Percentiles rank a stretch among this genome's conserved stretches.
These are phyloP conservation scores for Taphrina populina DNA, from an alignment of 1,139 yeast genomes.

Conservation along the genomic window DNA sequence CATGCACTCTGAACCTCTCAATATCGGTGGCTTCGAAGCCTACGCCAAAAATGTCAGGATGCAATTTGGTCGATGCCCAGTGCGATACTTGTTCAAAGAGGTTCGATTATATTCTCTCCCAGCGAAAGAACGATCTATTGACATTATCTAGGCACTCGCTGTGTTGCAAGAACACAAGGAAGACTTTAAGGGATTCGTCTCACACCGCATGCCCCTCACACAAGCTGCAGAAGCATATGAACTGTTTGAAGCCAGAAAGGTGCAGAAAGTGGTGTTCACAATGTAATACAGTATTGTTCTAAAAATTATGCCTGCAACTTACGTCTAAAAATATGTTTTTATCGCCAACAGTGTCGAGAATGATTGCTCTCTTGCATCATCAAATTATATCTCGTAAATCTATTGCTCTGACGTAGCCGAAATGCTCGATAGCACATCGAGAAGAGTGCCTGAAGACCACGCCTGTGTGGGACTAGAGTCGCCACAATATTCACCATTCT, in stretches of 20 bases:
- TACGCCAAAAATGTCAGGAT: slow-evolving; percentile 44
- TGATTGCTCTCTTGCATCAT: too few species aligned
- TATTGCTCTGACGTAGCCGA: not conserved
- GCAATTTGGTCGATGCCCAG: slow-evolving; percentile 22
- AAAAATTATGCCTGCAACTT: not conserved
- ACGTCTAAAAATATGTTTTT: too few species aligned
- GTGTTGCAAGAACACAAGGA: slow-evolving; percentile 13
- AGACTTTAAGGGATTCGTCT: slow-evolving; percentile 41
- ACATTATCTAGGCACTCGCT: slow-evolving; percentile 43
- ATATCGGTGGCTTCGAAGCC: slow-evolving; percentile 60
- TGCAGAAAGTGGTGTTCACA: slow-evolving; percentile 56
- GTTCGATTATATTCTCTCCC: slow-evolving; percentile 49
- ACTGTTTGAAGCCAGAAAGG: slow-evolving; percentile 56
- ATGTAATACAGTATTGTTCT: not conserved
- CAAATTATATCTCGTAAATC: not conserved
- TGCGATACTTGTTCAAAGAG: slow-evolving; percentile 14
- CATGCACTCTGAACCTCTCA: slow-evolving; percentile 60
- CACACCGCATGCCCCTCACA: slow-evolving; percentile 16
- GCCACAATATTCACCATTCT: slow-evolving; percentile 71
- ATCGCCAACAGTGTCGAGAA: too few species aligned
- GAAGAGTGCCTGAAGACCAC: slow-evolving; percentile 84
- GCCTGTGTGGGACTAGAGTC: slow-evolving; percentile 97
- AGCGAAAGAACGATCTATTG: slow-evolving; percentile 51
- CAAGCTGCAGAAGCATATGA: slow-evolving; percentile 53
- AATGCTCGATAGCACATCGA: slow-evolving; percentile 72